phyloP scores from a whole-genome alignment of 345 rosid genomes.

The Turnera subulata region DNA sequence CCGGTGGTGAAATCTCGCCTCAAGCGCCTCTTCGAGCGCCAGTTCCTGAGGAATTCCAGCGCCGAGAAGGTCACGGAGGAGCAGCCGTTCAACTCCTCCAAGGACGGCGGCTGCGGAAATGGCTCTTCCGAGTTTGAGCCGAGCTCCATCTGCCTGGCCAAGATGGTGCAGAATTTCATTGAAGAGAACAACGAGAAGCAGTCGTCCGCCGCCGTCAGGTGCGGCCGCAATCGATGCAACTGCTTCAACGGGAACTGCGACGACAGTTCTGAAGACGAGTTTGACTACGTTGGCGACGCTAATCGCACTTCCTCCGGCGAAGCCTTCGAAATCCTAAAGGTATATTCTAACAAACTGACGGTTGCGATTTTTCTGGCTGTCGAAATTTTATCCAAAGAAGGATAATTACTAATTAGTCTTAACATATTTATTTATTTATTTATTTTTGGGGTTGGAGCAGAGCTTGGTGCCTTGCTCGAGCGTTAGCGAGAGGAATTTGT shows the following conservation, averaged over 20 bases:
- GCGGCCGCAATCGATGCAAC: constrained; percentile 51
- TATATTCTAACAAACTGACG: constrained; percentile 8
- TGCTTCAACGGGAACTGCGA: constrained; percentile 58
- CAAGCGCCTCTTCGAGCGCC: constrained; percentile 86
- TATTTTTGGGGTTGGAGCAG: constrained; percentile 24
- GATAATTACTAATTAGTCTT: too few relatives aligned
- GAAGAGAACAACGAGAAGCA: constrained; percentile 65
- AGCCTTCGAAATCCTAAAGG: constrained; percentile 64
- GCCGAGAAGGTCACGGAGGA: constrained; percentile 37
- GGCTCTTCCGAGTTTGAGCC: constrained; percentile 60
- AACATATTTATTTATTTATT: background rate
- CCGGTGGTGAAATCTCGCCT: constrained; percentile 68
- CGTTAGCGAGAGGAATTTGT: constrained; percentile 50
- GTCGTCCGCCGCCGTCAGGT: constrained; percentile 25
- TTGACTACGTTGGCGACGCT: constrained; percentile 35
- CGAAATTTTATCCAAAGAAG: too few relatives aligned
- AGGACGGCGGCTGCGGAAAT: constrained; percentile 22
- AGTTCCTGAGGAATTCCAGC: constrained; percentile 46
- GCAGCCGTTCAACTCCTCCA: constrained; percentile 17
- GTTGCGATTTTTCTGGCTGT: background rate
- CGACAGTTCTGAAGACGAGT: constrained; percentile 76
- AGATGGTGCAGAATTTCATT: constrained; percentile 75
- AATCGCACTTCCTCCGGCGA: constrained; percentile 36
- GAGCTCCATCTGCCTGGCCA: constrained; percentile 62
- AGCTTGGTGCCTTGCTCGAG: constrained; percentile 54